Percentiles rank a stretch among this genome's conserved stretches.
Conservation (phyloP, 768 basidiomycete species). For the Mycena latifolia region DNA sequence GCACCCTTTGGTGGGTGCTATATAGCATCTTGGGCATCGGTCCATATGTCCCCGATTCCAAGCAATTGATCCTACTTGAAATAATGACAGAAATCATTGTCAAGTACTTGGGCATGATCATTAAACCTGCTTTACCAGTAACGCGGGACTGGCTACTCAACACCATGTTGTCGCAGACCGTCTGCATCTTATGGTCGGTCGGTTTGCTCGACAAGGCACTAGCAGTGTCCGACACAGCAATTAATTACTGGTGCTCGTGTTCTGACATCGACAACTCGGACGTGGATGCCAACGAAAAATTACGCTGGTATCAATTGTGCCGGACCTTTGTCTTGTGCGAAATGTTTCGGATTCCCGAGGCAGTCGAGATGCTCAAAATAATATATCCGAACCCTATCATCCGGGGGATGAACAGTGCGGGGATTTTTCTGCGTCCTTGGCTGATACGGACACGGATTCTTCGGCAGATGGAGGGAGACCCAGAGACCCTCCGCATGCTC, state of each 20-base stretch:
- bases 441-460: not conserved
- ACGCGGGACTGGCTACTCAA: too few relatives aligned
- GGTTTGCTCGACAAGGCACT: not conserved
- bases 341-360: not conserved
- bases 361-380: not conserved
- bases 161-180: not conserved
- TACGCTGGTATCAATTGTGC: not conserved
- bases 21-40: not conserved
- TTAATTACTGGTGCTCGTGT: not conserved
- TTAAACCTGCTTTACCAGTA: not conserved
- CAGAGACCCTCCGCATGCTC: not conserved
- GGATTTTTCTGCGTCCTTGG: too few relatives aligned
- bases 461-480: not conserved
- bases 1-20: not conserved
- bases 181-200: not conserved
- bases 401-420: too few relatives aligned
- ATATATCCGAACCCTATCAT: too few relatives aligned
- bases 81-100: not conserved
- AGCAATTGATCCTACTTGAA: not conserved
- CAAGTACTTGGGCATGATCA: not conserved
- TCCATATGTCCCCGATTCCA: not conserved
- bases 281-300: too few relatives aligned
- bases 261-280: not conserved
- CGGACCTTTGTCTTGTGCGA: not conserved
- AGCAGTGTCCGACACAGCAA: not conserved